phyloP scores from a whole-genome alignment of 2,329 filamentous ascomycete species.

The Diaporthe vaccinii region DNA sequence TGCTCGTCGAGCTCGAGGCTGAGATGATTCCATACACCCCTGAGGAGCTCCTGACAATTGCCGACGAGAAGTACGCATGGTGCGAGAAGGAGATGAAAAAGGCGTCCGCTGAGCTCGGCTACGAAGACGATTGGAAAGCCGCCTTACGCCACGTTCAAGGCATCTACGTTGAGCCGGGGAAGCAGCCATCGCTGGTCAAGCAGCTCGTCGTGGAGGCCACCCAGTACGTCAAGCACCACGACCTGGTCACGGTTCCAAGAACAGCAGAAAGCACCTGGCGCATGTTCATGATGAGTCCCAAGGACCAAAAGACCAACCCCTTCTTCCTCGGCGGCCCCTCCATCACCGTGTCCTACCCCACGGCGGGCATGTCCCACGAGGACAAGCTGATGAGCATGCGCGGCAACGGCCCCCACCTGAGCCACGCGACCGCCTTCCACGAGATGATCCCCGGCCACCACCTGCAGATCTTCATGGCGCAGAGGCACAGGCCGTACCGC shows the following conservation, averaged over 20 bases:
- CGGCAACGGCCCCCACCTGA: constrained; percentile 70
- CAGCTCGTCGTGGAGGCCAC: constrained; percentile 65
- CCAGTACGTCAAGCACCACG: constrained; percentile 64
- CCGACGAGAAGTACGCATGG: constrained; percentile 66
- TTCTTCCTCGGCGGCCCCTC: constrained; percentile 70
- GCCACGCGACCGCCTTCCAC: constrained; percentile 71
- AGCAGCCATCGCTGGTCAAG: constrained; percentile 66
- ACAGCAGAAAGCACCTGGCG: constrained; percentile 67
- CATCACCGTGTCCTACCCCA: constrained; percentile 71
- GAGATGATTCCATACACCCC: constrained; percentile 72
- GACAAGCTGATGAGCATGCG: constrained; percentile 72
- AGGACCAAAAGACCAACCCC: constrained; percentile 66
- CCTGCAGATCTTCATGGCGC: constrained; percentile 64
- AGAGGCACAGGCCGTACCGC: constrained; percentile 63
- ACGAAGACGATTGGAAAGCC: constrained; percentile 61
- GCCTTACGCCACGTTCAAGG: constrained; percentile 70
- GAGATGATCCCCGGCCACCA: constrained; percentile 73
- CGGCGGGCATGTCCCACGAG: constrained; percentile 63
- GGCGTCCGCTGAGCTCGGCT: constrained; percentile 63
- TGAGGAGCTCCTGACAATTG: constrained; percentile 67
- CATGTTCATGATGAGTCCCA: constrained; percentile 69
- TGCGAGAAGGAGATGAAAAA: constrained; percentile 68
- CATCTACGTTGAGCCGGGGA: constrained; percentile 65
- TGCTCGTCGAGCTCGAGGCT: constrained; percentile 65
- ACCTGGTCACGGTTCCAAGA: constrained; percentile 68